Percentiles rank a stretch among this genome's conserved stretches.
phyloP scores from a whole-genome alignment of 331 rosid genomes.

The Quercus tomentella region DNA sequence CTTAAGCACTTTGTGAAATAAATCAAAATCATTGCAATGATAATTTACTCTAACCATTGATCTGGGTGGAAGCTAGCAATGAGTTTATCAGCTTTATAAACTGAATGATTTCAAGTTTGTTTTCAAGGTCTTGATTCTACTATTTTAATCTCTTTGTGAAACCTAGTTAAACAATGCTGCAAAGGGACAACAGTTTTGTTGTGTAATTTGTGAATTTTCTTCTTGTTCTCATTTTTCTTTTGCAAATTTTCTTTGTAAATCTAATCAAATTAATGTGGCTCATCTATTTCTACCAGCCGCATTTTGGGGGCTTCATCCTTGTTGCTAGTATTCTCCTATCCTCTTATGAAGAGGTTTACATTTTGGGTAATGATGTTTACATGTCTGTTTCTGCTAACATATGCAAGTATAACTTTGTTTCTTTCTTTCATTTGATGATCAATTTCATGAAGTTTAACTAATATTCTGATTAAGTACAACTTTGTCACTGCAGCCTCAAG shows the following conservation, averaged over 20 bases:
- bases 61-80: neutral
- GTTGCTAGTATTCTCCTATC: conserved; percentile 88
- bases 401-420: neutral
- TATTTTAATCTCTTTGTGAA: neutral
- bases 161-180: neutral
- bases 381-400: conserved; percentile 3
- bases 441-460: conserved; percentile 18
- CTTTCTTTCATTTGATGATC: neutral
- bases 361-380: conserved; percentile 62
- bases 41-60: neutral
- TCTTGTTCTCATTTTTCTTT: neutral
- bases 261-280: neutral
- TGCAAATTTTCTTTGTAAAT: neutral
- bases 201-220: neutral
- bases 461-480: conserved; percentile 14
- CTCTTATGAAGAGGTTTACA: conserved; percentile 90
- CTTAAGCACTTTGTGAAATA: neutral
- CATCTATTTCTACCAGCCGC: conserved; percentile 45
- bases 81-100: neutral
- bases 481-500: conserved; percentile 76
- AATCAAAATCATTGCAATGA: neutral
- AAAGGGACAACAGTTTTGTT: neutral
- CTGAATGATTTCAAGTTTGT: neutral
- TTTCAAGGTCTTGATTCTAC: neutral
- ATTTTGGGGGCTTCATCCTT: conserved; percentile 87